These are phyloP conservation scores for Amoebophrya sp. DNA, from an alignment of 169 alveolate genomes.

Conservation along the genomic window DNA sequence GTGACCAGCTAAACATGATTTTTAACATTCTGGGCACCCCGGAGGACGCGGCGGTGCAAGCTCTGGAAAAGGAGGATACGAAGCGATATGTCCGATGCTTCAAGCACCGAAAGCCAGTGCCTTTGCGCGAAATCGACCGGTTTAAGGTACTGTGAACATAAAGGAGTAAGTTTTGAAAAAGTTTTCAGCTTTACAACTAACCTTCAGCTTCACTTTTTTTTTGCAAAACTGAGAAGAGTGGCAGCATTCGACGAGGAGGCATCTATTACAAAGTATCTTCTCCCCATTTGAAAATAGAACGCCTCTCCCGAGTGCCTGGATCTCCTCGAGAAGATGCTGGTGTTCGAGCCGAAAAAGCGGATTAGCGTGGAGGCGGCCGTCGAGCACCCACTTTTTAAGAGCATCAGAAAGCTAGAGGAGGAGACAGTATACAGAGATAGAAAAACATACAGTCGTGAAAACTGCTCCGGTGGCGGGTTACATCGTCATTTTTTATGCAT, in stretches of 20 bases:
- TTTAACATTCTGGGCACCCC: conserved; percentile 96
- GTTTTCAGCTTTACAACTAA: not conserved
- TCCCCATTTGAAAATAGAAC: not conserved
- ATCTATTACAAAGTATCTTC: too few relatives aligned
- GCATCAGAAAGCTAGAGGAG: conserved; percentile 59
- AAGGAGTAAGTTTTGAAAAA: too few relatives aligned
- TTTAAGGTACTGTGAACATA: too few relatives aligned
- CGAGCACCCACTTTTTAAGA: conserved; percentile 78
- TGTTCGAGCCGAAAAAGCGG: conserved; percentile 81
- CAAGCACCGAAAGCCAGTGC: not conserved
- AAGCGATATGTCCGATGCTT: conserved; percentile 41
- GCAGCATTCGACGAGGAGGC: not conserved
- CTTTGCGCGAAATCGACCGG: not conserved
- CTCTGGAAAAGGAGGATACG: conserved; percentile 73
- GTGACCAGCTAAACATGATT: conserved; percentile 89
- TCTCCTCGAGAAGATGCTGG: conserved; percentile 81
- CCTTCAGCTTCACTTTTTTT: conserved; percentile 59
- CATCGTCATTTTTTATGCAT: too few relatives aligned
- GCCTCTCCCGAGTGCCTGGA: conserved; percentile 68
- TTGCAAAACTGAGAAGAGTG: conserved; percentile 59
- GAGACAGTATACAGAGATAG: too few relatives aligned
- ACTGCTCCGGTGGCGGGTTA: too few relatives aligned
- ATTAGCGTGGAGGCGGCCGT: conserved; percentile 82
- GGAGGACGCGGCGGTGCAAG: conserved; percentile 80
- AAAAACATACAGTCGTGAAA: too few relatives aligned